Base-by-base conservation (phyloP, 2,329 filamentous ascomycete species). In the Paraconiothyrium brasiliense region DNA sequence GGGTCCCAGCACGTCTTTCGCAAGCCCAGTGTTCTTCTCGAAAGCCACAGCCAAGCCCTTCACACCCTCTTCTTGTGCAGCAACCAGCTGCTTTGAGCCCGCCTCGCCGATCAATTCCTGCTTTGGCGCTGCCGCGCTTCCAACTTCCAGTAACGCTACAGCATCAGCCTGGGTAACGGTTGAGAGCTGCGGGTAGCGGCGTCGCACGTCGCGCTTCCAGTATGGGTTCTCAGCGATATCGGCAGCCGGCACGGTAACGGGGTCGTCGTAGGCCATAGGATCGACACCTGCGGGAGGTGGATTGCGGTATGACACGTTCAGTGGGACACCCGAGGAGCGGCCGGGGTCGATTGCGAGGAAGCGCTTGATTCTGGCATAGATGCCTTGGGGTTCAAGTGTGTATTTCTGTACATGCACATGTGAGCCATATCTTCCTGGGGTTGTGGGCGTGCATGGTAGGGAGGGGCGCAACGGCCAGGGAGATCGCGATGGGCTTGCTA, bases 201-300 rank as follows among this genome's bases (percentile, higher is more conserved):
- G 88, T 71, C 95, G 91, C 64, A 84, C 80, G 76, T 99, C 95
- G 74, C 95, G 93, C 86, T 97, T 96, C 93, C 93, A 99, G 84
- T 97, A 97, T 41, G 93, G 89, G 82, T 97, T 97, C 79, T 94
- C 92, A 72, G 93, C 93, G 72, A 97, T 89, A 78, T 97, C 93
- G 69, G 86, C 92, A 2, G 93, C 92, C n/a, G 93, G 93, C 0
- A 90, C 62, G 14, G 92, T 96, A 62, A 94, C 91, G 24, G 92
- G 92, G 78, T 97, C 93, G 78, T 92, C 88, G 83, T 94, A 95
- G 62, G 80, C 80, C 60, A 86, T 82, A 39, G 92, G 92, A 72
- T 92, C 89, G 73, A 88, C 83, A 68, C 83, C 85, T 67, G 91
- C 93, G 10, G 91, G 95, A 54, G 94, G 82, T 62, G 95, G 95